Base-by-base conservation (phyloP, 441 rosid genomes). In the Rhodomyrtus psidioides region DNA sequence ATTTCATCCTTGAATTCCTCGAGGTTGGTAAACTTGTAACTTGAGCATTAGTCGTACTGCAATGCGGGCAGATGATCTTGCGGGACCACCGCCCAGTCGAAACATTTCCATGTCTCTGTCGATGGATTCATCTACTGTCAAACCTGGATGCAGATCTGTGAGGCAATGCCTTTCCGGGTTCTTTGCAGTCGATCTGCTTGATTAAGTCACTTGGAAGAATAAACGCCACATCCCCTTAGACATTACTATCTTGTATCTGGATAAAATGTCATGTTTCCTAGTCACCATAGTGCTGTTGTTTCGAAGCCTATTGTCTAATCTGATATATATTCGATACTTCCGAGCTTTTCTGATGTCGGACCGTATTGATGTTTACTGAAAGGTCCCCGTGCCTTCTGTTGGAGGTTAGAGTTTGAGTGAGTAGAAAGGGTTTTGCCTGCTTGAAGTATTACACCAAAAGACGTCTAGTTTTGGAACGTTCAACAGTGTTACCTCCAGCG, bases 71-170 rank as follows among this genome's bases (percentile, higher is more conserved):
- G 28, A 62, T 16, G 76, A 65, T 30, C 46, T 65, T 19, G 26
- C 4, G 0, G 26, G 46, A 34, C 46, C 26, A 0, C 19, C 9
- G 76, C 76, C 76, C 9, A 0, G 26, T 34, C 19, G 76, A 34
- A 0, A 65, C 46, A 34, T 65, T 30, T 65, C 46, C 76, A 65
- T 65, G 4, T 65, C 7, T 34, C 4, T 34, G 76, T 9, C 19
- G 76, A 65, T 19, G 46, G 34, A 65, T 0, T 34, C 76, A 65
- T 65, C 46, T 65, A 17, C 21, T 34, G 76, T 65, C 46, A 34
- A 62, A 65, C 46, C 0, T 34, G 46, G 46, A 19, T 19, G 26
- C 46, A 0, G 0, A 53, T 21, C 34, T 0, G 12, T 44, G 49
- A 44, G 49, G 1, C 46, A 79, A 79, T 46, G 46, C 0, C 76